Evolutionary conservation across 2,329 filamentous ascomycete genomes (phyloP).

Genomic region (Pseudodiploospora longispora): DNA sequence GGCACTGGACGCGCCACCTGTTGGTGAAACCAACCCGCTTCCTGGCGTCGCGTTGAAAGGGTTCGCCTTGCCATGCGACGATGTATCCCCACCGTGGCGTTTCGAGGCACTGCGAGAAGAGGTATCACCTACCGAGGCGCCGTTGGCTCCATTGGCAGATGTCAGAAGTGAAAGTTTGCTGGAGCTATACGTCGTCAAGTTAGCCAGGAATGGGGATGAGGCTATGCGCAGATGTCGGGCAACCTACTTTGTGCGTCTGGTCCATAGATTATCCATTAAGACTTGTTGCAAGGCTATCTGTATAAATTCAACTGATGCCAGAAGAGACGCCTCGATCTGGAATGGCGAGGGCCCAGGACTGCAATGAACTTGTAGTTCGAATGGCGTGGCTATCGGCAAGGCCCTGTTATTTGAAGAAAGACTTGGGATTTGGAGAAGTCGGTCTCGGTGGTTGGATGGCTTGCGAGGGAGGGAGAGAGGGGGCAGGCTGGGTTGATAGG

Average conservation of each 20-base stretch:
- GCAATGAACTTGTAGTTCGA: too few relatives aligned
- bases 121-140: constrained; percentile 44
- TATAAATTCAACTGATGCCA: background rate
- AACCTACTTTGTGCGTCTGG: constrained; percentile 73
- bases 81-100: constrained; percentile 63
- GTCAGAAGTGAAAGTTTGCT: constrained; percentile 89
- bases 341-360: too few relatives aligned
- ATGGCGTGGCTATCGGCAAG: too few relatives aligned
- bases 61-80: constrained; percentile 68
- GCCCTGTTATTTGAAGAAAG: too few relatives aligned
- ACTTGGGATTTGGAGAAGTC: too few relatives aligned
- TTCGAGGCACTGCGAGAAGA: constrained; percentile 59
- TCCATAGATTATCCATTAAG: constrained; percentile 64
- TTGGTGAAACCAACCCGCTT: constrained; percentile 35
- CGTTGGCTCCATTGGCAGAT: constrained; percentile 47
- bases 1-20: constrained; percentile 67
- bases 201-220: constrained; percentile 6
- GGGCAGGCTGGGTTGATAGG: background rate
- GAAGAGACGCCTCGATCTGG: background rate
- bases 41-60: constrained; percentile 71
- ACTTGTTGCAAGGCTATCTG: constrained; percentile 18
- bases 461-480: background rate
- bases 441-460: too few relatives aligned
- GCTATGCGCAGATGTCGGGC: background rate
- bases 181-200: constrained; percentile 43